These are phyloP conservation scores for Cylindrotheca fusiformis DNA, from an alignment of 108 stramenopile genomes.

Conservation along the genomic window DNA sequence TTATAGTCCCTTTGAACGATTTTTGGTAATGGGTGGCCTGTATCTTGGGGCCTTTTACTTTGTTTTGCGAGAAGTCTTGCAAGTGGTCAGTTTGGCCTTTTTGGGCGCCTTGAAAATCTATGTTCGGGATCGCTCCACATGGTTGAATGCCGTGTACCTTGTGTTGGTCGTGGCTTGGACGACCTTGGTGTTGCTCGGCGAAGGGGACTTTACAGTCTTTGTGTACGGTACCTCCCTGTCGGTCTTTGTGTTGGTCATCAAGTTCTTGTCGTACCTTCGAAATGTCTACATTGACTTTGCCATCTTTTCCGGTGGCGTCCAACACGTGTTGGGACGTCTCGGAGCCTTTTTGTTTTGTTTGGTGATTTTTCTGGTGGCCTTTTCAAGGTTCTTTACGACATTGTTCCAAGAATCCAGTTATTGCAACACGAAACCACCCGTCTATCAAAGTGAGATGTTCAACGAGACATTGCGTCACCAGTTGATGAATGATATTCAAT, in stretches of 20 bases:
- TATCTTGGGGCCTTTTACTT: slow-evolving; percentile 65
- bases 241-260: slow-evolving; percentile 36
- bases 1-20: slow-evolving; percentile 20
- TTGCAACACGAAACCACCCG: slow-evolving; percentile 10
- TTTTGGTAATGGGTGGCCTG: background rate
- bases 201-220: slow-evolving; percentile 25
- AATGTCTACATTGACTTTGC: slow-evolving; percentile 53
- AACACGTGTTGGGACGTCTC: slow-evolving; percentile 43
- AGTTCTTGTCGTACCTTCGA: slow-evolving; percentile 40
- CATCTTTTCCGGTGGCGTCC: slow-evolving; percentile 52
- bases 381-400: slow-evolving; percentile 43
- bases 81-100: slow-evolving; percentile 46
- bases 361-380: slow-evolving; percentile 44
- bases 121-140: slow-evolving; percentile 60
- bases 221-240: slow-evolving; percentile 37
- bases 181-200: slow-evolving; percentile 41
- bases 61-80: slow-evolving; percentile 53
- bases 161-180: slow-evolving; percentile 50
- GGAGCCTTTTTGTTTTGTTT: slow-evolving; percentile 46
- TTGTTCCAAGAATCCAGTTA: slow-evolving; percentile 34
- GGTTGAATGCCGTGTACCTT: slow-evolving; percentile 51
- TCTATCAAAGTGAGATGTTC: background rate
- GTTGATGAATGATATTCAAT: slow-evolving; percentile 4
- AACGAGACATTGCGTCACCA: slow-evolving; percentile 4
- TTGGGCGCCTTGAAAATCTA: slow-evolving; percentile 53